Conservation (phyloP, 2,329 filamentous ascomycete species). For the Xylariaceae sp. region DNA sequence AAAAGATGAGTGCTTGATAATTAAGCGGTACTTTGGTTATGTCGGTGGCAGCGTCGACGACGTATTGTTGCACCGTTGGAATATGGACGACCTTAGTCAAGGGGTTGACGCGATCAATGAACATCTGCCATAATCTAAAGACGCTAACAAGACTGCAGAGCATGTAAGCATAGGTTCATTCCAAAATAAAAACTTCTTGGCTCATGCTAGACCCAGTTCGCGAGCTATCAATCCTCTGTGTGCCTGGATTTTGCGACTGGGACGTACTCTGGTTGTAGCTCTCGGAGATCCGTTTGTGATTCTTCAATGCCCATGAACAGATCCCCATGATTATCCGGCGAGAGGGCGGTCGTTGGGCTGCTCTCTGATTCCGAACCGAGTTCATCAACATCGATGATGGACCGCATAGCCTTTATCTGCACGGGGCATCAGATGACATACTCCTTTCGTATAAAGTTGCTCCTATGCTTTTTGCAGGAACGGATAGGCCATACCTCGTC, state of each 20-base stretch:
- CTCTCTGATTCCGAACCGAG: slow-evolving; percentile 8
- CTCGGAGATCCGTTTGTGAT: slow-evolving; percentile 8
- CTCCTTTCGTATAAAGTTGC: too few species aligned
- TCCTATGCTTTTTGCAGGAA: too few species aligned
- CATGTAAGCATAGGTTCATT: slow-evolving; percentile 3
- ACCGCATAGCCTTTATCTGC: slow-evolving; percentile 16
- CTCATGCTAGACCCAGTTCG: too few species aligned
- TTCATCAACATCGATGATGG: slow-evolving; percentile 16
- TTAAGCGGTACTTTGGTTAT: slow-evolving; percentile 36
- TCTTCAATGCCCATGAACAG: slow-evolving; percentile 17
- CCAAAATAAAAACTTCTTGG: not conserved
- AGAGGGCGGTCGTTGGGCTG: slow-evolving; percentile 1
- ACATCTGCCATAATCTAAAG: slow-evolving; percentile 52
- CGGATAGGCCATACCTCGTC: slow-evolving; percentile 9
- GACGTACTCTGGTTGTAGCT: slow-evolving; percentile 18
- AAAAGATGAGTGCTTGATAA: slow-evolving; percentile 41
- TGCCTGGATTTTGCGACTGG: not conserved
- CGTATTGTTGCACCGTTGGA: slow-evolving; percentile 45
- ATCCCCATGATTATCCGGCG: slow-evolving; percentile 14
- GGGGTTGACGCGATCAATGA: slow-evolving; percentile 53
- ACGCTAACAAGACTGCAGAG: slow-evolving; percentile 33
- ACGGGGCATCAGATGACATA: not conserved
- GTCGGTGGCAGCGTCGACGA: slow-evolving; percentile 43
- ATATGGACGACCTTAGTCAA: slow-evolving; percentile 53
- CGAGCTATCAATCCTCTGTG: too few species aligned